Evolutionary conservation across 2,329 filamentous ascomycete species (phyloP), one percentile per base, ranked within the genome.

Genomic region (Hypoxylon sp.): DNA sequence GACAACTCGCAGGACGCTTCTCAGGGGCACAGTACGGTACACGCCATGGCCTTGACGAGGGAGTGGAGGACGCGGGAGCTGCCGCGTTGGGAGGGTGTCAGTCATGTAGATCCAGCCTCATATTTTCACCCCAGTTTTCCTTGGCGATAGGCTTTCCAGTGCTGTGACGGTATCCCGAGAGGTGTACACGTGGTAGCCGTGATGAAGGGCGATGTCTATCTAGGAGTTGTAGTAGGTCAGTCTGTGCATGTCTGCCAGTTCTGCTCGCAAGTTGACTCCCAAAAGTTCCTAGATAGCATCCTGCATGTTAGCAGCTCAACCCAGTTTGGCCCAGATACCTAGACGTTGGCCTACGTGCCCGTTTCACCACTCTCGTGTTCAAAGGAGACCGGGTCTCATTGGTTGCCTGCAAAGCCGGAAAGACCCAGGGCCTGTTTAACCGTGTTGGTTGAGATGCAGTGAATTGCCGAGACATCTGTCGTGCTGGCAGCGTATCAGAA

Each of bases 31-130:
- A 57, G 56, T 42, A 62, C 23, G 11, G 24, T 38, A 10, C 18
- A 41, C 4, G 9, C 7, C 33, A 38, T n/a, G 35, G n/a, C n/a
- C n/a, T n/a, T n/a, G n/a, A n/a, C n/a, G 24, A 20, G 11, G 7
- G 11, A 17, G 42, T 20, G 3, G 31, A 18, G 41, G n/a, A 17
- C 23, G 43, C 27, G 43, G 29, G 43, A 35, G 35, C 29, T 23
- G 29, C 29, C 43, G 29, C 13, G n/a, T 35, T 43, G 46, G 54
- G n/a, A n/a, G n/a, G 55, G 33, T 55, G 45, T 47, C 43, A 48
- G 52, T 52, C 13, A 5, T 48, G 51, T 62, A 59, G 59, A 59
- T 53, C 55, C 47, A 62, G 55, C 55, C 59, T 58, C 59, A 58
- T 21, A 35, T 35, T 35, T 33, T 6, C 29, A 11, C 10, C 31